Base-by-base conservation (phyloP, 176 grass and related monocot genomes). In the Puya raimondii region DNA sequence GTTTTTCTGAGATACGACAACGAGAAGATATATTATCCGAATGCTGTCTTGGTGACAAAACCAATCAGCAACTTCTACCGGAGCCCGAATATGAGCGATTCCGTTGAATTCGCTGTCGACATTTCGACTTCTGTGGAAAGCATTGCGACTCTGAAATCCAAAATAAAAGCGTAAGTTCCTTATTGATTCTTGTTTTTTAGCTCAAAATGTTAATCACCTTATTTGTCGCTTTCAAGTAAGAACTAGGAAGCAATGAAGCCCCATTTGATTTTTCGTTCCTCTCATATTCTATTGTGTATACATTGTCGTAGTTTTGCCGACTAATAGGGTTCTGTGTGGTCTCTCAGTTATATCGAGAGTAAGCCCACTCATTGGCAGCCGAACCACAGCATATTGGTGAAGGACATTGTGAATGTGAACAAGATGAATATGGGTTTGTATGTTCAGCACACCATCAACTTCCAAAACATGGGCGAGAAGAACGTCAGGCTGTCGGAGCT, bases 11-110 rank as follows among this genome's bases (percentile, higher is more conserved):
- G 83, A 78, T 77, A 90, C 69, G 89, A 97, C 69, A 92, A 90
- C 53, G 89, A 93, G 83, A 99, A 99, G 76, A 74, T 99, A 73
- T 99, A 88, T 75, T 99, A 99, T 74, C 89, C 94, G 61, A 99
- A 99, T 80, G 83, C 94, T 2, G 94, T 93, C 23, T 51, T 99
- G 59, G 79, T 87, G 11, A 82, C 84, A 25, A 99, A 91, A 78
- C 69, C 94, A 22, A 99, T 99, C 84, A 93, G 89, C 85, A 99
- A 99, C 63, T 99, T 90, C 65, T 99, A 93, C 72, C 86, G 89
- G 76, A 99, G 94, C 78, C 94, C 94, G 52, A 87, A 99, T 51
- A 99, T 99, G 94, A 71, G 66, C 16, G 94, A 99, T 58, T 64
- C 74, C 0, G 67, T 99, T 3, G 78, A 93, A 48, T 99, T 99